phyloP scores from a whole-genome alignment of 2,329 filamentous ascomycete genomes.

The Talaromyces sp. region DNA sequence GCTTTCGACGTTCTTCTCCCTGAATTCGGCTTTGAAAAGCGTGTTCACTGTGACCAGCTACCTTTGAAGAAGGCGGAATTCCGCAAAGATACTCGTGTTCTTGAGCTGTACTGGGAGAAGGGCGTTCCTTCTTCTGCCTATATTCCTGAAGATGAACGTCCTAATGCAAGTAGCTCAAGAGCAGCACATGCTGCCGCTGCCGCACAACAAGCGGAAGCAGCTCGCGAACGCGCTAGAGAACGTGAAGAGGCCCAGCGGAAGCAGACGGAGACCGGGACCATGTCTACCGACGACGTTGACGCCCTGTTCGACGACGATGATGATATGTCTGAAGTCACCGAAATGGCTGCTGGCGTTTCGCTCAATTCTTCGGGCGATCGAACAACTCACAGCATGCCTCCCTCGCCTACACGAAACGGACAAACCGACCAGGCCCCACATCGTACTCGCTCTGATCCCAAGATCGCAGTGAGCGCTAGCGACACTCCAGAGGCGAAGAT shows the following conservation, averaged over 20 bases:
- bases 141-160: constrained; percentile 92
- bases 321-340: constrained; percentile 80
- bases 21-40: constrained; percentile 98
- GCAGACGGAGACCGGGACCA: constrained; percentile 90
- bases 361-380: constrained; percentile 66
- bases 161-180: constrained; percentile 72
- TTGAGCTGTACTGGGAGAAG: constrained; percentile 99
- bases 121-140: constrained; percentile 94
- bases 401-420: constrained; percentile 71
- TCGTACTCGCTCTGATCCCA: constrained; percentile 90
- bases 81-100: constrained; percentile 86
- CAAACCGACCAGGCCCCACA: constrained; percentile 62
- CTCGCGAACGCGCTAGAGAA: constrained; percentile 74
- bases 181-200: constrained; percentile 64
- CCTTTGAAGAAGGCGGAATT: constrained; percentile 98
- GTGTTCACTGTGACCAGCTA: constrained; percentile 96
- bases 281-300: constrained; percentile 86
- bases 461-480: constrained; percentile 61
- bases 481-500: constrained; percentile 74
- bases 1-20: constrained; percentile 97
- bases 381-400: constrained; percentile 90
- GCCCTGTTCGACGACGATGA: constrained; percentile 94
- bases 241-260: constrained; percentile 86
- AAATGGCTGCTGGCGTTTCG: constrained; percentile 85
- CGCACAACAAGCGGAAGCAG: constrained; percentile 67